These are phyloP conservation scores for Aspergillus flavus DNA, from an alignment of 2,329 filamentous ascomycete genomes.

Conservation along the genomic window DNA sequence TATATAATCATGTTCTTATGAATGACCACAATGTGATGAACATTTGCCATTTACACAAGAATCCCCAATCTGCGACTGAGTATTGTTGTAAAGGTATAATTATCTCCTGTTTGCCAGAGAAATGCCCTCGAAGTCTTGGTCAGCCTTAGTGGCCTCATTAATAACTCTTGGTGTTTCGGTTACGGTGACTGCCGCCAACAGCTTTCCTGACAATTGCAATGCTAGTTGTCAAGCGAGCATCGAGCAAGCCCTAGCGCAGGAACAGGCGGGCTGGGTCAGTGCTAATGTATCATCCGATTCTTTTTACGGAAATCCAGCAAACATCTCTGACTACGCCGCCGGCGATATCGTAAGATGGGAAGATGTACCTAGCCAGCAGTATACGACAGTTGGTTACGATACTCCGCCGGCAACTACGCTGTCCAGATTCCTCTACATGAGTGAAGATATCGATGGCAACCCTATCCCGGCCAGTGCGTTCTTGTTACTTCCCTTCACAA, in stretches of 20 bases:
- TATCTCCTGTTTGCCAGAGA: too few relatives aligned
- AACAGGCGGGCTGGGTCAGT: background rate
- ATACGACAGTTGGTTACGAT: background rate
- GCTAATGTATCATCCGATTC: background rate
- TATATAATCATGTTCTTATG: too few relatives aligned
- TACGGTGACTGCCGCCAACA: background rate
- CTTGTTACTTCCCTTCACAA: background rate
- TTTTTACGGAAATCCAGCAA: background rate
- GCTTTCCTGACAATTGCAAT: background rate
- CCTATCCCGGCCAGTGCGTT: background rate
- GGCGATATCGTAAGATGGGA: background rate
- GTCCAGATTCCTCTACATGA: background rate
- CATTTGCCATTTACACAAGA: too few relatives aligned
- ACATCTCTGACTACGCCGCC: background rate
- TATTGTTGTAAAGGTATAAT: accelerated
- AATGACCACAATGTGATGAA: too few relatives aligned
- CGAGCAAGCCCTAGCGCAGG: background rate
- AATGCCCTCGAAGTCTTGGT: too few relatives aligned
- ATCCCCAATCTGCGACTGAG: too few relatives aligned
- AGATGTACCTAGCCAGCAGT: background rate
- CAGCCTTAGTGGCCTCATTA: background rate
- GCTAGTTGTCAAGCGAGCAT: background rate
- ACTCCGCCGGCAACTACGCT: background rate
- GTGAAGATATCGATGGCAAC: background rate
- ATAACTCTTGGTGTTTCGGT: background rate